Conservation (phyloP, 306 rosid species). For the Glycine tomentella region DNA sequence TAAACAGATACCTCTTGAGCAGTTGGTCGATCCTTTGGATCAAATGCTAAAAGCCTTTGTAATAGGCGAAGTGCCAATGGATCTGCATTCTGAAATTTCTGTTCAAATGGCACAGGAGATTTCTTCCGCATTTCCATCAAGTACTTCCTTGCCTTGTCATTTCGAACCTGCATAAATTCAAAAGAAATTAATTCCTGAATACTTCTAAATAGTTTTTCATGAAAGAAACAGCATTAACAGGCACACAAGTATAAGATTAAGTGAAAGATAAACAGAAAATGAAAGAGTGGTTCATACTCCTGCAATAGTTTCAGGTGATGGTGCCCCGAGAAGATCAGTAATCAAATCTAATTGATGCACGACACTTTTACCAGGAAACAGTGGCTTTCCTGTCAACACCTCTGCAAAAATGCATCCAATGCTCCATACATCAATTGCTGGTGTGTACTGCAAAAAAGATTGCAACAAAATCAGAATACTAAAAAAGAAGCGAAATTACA, state of each 20-base stretch:
- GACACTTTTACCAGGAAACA: conserved; percentile 96
- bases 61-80: conserved; percentile 71
- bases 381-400: conserved; percentile 89
- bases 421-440: conserved; percentile 98
- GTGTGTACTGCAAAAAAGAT: conserved; percentile 78
- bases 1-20: conserved; percentile 68
- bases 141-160: conserved; percentile 81
- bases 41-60: conserved; percentile 79
- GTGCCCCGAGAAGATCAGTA: conserved; percentile 97
- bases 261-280: conserved; percentile 27
- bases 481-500: conserved; percentile 36
- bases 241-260: conserved; percentile 20
- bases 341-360: conserved; percentile 94
- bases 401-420: conserved; percentile 98
- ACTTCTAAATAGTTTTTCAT: conserved; percentile 26
- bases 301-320: conserved; percentile 66
- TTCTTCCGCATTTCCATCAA: conserved; percentile 67
- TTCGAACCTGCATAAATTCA: conserved; percentile 68
- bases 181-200: conserved; percentile 24
- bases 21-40: conserved; percentile 91
- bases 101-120: conserved; percentile 60
- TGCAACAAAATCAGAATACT: conserved; percentile 51
- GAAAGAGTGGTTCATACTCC: conserved; percentile 65
- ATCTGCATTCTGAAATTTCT: conserved; percentile 76
- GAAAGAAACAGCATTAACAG: conserved; percentile 20